These are phyloP conservation scores for Tetragonia tetragonoides DNA, from an alignment of 148 eudicot genomes.

Conservation along the genomic window DNA sequence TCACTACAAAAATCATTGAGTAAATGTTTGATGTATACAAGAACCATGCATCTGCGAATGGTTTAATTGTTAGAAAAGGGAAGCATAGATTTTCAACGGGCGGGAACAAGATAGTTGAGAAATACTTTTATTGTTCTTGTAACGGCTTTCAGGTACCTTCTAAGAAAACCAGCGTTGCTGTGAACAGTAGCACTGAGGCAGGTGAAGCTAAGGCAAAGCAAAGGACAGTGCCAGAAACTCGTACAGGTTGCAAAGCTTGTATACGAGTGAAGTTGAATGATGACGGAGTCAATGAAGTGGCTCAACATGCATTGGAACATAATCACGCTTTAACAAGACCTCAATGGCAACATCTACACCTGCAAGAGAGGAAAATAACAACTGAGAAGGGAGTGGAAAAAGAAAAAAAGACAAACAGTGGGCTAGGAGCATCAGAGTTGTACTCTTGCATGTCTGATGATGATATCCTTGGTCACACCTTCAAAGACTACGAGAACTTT, in stretches of 20 bases:
- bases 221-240: not conserved
- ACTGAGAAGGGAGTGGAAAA: not conserved
- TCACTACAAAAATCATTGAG: too few relatives aligned
- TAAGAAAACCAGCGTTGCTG: too few relatives aligned
- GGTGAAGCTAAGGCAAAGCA: not conserved
- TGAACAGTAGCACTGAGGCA: too few relatives aligned
- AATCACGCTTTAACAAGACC: not conserved
- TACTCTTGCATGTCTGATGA: not conserved
- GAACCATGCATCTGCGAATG: too few relatives aligned
- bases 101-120: too few relatives aligned
- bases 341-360: not conserved
- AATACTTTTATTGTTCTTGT: too few relatives aligned
- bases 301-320: not conserved
- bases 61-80: too few relatives aligned
- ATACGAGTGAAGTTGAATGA: not conserved
- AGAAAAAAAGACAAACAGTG: not conserved
- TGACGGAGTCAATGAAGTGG: not conserved
- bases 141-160: too few relatives aligned
- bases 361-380: not conserved
- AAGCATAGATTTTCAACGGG: too few relatives aligned
- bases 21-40: too few relatives aligned
- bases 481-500: not conserved
- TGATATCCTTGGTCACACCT: not conserved
- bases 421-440: not conserved
- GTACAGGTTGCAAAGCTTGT: not conserved